Base-by-base conservation (phyloP, 352 stramenopile genomes). In the Phytophthora hibernalis region DNA sequence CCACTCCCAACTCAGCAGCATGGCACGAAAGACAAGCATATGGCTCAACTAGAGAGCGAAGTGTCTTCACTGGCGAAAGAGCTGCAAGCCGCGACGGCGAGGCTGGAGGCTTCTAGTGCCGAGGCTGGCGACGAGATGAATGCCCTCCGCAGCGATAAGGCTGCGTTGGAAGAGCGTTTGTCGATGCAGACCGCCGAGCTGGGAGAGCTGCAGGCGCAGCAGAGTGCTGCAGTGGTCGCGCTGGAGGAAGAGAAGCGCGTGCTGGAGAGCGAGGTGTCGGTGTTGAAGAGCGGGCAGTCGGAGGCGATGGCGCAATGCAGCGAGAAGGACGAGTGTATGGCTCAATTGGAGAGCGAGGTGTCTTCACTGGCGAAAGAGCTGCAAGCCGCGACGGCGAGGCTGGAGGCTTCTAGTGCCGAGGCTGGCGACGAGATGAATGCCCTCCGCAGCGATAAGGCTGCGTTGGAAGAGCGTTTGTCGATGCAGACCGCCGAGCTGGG, bases 391-490 rank as follows among this genome's bases (percentile, higher is more conserved):
- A 64, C 37, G 52, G 58, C 61, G 24, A 43, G 54, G 50, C 20
- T 80, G 59, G 58, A 47, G 61, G 38, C 54, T 15, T 61, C 68
- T 42, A 69, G 16, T 20, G 68, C 63, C 12, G 47, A 60, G 9
- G 54, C 59, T 5, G 59, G 55, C 2, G 63, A 77, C 42, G 63
- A 70, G 31, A 38, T 72, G 45, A 67, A 28, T 48, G 54, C 42
- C 33, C 48, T 76, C 21, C 24, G 43, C 42, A 66, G 54, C 24
- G 62, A 72, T 38, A 70, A 70, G 59, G 8, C 20, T 51, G 48
- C 30, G 33, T 13, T 72, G 33, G 44, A 72, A 26, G 35, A 69
- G 26, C 55, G 38, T 22, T 55, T 76, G 47, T 66, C 63, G 11
- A 37, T 59, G 22, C 38, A 67, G 45, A 47, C n/a, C 3, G 31